These are phyloP conservation scores for Talaromyces funiculosus DNA, from an alignment of 2,329 filamentous ascomycete species.

Conservation along the genomic window DNA sequence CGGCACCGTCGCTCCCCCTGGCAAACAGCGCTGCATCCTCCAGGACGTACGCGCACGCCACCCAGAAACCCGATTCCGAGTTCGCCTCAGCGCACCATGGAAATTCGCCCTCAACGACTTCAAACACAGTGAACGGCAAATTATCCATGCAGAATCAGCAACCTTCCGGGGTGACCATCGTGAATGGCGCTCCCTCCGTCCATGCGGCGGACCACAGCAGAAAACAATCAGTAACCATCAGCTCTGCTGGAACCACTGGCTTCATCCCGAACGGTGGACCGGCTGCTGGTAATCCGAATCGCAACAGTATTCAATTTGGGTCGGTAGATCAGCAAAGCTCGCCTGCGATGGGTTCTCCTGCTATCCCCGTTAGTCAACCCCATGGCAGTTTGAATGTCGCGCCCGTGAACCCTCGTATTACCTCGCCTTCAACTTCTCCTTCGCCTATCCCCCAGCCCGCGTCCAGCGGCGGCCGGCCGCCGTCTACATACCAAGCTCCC, in stretches of 20 bases:
- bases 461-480: constrained; percentile 75
- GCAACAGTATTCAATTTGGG: constrained; percentile 70
- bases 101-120: constrained; percentile 62
- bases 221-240: constrained; percentile 89
- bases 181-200: constrained; percentile 58
- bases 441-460: constrained; percentile 88
- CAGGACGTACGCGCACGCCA: constrained; percentile 58
- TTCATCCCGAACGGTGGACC: constrained; percentile 72
- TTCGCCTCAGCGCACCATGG: constrained; percentile 49
- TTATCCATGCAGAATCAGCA: constrained; percentile 45
- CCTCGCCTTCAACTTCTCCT: constrained; percentile 81
- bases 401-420: constrained; percentile 63
- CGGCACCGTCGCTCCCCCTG: constrained; percentile 37
- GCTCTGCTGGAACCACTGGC: constrained; percentile 69
- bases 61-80: constrained; percentile 53
- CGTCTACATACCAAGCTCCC: constrained; percentile 65
- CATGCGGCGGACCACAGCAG: constrained; percentile 63
- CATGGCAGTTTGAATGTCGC: constrained; percentile 42
- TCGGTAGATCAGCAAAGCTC: constrained; percentile 61
- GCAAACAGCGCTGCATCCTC: constrained; percentile 43
- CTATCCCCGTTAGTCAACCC: constrained; percentile 40
- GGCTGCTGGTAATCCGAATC: constrained; percentile 45
- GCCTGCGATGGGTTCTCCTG: constrained; percentile 58
- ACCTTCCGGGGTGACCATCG: constrained; percentile 48
- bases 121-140: constrained; percentile 70